Conservation (phyloP, 768 basidiomycete genomes). For the Phanerochaete sordida region DNA sequence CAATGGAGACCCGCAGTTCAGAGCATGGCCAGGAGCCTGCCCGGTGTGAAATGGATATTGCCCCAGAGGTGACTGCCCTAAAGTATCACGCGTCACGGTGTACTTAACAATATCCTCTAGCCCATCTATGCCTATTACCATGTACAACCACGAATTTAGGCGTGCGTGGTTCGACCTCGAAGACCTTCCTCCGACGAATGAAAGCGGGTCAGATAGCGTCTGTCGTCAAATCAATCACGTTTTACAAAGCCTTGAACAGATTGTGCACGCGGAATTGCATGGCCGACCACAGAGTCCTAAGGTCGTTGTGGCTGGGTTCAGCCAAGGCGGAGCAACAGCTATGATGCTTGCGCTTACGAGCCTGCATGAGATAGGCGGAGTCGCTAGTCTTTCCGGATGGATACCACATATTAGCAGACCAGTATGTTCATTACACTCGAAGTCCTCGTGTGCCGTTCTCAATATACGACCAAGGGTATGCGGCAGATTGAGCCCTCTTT, state of each 20-base stretch:
- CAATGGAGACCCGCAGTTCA: slow-evolving; percentile 34
- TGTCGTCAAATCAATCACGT: not conserved
- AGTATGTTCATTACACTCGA: slow-evolving; percentile 19
- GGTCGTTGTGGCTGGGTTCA: slow-evolving; percentile 41
- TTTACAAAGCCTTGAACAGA: slow-evolving; percentile 27
- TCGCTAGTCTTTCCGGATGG: slow-evolving; percentile 44
- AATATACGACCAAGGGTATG: slow-evolving; percentile 23
- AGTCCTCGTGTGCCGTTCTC: not conserved
- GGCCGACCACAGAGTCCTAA: slow-evolving; percentile 26
- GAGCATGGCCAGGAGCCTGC: slow-evolving; percentile 32
- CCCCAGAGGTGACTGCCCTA: slow-evolving; percentile 37
- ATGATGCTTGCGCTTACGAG: slow-evolving; percentile 37
- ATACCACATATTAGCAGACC: slow-evolving; percentile 35
- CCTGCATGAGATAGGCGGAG: slow-evolving; percentile 39
- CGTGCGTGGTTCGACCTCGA: slow-evolving; percentile 43
- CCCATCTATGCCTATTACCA: slow-evolving; percentile 27
- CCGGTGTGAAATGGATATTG: slow-evolving; percentile 39
- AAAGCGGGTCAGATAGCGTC: not conserved
- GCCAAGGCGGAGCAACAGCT: slow-evolving; percentile 39
- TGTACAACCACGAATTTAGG: slow-evolving; percentile 25
- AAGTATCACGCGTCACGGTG: not conserved
- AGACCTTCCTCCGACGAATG: slow-evolving; percentile 27
- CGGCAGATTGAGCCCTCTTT: slow-evolving; percentile 30
- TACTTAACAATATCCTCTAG: slow-evolving; percentile 12
- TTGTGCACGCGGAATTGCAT: slow-evolving; percentile 38